Base-by-base conservation (phyloP, 768 basidiomycete genomes). In the Hemileccinum rubropunctum region DNA sequence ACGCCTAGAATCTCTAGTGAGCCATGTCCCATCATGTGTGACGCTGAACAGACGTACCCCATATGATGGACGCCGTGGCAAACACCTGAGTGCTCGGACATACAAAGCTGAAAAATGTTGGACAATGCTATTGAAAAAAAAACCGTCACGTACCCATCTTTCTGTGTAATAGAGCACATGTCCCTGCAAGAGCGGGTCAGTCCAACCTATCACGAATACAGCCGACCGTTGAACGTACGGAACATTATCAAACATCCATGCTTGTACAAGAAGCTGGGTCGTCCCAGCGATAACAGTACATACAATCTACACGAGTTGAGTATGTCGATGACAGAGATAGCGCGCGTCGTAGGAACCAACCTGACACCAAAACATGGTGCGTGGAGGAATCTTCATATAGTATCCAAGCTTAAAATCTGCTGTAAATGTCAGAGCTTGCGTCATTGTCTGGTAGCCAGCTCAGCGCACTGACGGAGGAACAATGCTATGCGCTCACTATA, bases 321-420 rank as follows among this genome's bases (percentile, higher is more conserved):
- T 6, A 42, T 2, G 20, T 40, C 37, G 12, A 30, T 5, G 15
- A 40, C 20, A 12, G 11, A 33, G 20, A 10, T 13, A 17, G 23
- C 23, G 6, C 6, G 33, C 13, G 9, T 7, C 17, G 3, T 11
- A 42, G 9, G 14, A 18, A 28, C 58, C 11, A 15, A 88, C 77
- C 63, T 91, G 88, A 18, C 73, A 75, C 62, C 67, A 75, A 72
- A 93, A 93, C 81, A 90, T 90, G 36, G 76, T 57, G 6, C 82
- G 76, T 3, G 86, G 88, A 3, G 86, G 83, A 44, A 91, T 76
- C 36, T 68, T 68, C 66, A 70, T 68, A 62, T 84, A 83, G 58
- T 87, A 87, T 10, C 84, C 87, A 42, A 88, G 82, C 67, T 92
- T 91, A 64, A 91, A 83, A 69, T 91, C 86, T 9, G 79, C 73